These are phyloP conservation scores for Trichoderma cornu-damae DNA, from an alignment of 2,329 filamentous ascomycete species.

Conservation along the genomic window DNA sequence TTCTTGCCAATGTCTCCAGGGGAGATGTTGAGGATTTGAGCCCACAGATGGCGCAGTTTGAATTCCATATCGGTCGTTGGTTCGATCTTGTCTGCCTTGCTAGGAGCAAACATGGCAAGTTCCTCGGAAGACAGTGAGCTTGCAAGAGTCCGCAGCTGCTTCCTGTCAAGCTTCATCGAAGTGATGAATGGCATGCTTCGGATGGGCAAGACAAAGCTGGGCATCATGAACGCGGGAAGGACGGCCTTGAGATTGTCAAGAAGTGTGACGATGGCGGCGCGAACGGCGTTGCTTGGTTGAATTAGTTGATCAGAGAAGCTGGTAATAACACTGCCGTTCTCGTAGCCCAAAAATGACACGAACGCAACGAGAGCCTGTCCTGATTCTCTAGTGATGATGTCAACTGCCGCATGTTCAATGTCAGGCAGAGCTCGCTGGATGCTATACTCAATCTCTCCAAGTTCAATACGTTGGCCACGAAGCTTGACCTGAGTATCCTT, in stretches of 20 bases:
- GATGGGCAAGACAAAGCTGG: conserved; percentile 20
- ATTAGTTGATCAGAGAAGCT: conserved; percentile 1
- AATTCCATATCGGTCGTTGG: conserved; percentile 20
- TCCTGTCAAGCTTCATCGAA: conserved; percentile 21
- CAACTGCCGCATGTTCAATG: conserved; percentile 2
- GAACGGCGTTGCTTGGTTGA: background rate
- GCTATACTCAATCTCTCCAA: conserved; percentile 26
- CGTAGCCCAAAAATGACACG: background rate
- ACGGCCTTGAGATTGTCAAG: conserved; percentile 14
- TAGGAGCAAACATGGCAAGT: conserved; percentile 1
- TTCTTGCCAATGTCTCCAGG: conserved; percentile 26
- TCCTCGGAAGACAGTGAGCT: conserved; percentile 10
- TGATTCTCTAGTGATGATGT: background rate
- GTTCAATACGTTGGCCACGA: conserved; percentile 49
- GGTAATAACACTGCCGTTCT: background rate
- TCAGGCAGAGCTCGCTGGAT: background rate
- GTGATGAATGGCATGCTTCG: conserved; percentile 20
- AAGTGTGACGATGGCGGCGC: background rate
- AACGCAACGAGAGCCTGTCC: conserved; percentile 10
- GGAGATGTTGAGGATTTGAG: conserved; percentile 28
- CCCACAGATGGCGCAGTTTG: conserved; percentile 28
- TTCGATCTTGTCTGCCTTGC: conserved; percentile 19
- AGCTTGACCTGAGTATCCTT: conserved; percentile 55
- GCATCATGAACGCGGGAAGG: conserved; percentile 23
- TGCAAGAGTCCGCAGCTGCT: background rate